phyloP scores from a whole-genome alignment of 2,329 filamentous ascomycete species.

The Fusarium temperatum region DNA sequence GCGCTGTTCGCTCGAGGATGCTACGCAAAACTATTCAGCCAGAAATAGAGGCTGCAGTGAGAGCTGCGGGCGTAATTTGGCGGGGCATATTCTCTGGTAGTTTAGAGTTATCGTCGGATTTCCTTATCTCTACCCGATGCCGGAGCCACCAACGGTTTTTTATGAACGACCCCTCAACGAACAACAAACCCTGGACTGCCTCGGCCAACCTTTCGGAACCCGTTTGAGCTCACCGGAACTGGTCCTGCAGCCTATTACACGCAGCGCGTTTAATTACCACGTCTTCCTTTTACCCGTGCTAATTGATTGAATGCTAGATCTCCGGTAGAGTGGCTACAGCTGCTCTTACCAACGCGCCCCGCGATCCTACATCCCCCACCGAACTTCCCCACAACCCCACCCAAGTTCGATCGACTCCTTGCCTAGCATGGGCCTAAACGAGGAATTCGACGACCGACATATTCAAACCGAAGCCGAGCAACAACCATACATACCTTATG shows the following conservation, averaged over 20 bases:
- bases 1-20: not conserved
- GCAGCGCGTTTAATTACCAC: not conserved
- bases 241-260: not conserved
- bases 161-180: not conserved
- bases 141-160: slow-evolving; percentile 17
- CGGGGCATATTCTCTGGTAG: slow-evolving; percentile 17
- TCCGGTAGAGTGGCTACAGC: slow-evolving; percentile 34
- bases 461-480: slow-evolving; percentile 68
- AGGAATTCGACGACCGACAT: slow-evolving; percentile 75
- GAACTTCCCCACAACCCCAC: slow-evolving; percentile 39
- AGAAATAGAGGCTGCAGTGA: slow-evolving; percentile 14
- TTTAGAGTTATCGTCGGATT: slow-evolving; percentile 31
- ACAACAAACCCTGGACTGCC: not conserved
- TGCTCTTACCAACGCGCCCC: slow-evolving; percentile 42
- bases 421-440: slow-evolving; percentile 75
- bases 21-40: not conserved
- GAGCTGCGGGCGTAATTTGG: slow-evolving; percentile 23
- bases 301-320: slow-evolving; percentile 33
- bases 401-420: slow-evolving; percentile 50
- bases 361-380: slow-evolving; percentile 37
- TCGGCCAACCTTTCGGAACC: slow-evolving; percentile 8
- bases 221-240: not conserved
- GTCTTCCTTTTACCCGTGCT: slow-evolving; percentile 30
- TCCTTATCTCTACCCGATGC: slow-evolving; percentile 39
- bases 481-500: slow-evolving; percentile 74